phyloP scores from a whole-genome alignment of 345 rosid species.

The Gossypium rotundifolium region DNA sequence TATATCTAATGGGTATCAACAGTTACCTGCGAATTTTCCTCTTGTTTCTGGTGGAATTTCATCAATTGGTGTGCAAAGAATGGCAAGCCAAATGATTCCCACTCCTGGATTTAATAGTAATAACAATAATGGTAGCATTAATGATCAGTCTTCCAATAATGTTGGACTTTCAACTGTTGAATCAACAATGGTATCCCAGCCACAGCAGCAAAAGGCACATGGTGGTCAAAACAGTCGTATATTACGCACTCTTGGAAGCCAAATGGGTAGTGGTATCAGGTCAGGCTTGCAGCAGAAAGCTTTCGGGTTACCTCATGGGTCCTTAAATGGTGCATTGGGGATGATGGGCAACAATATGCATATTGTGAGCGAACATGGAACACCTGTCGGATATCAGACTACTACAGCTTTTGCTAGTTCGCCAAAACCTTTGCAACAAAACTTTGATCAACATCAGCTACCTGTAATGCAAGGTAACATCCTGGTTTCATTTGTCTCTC shows the following conservation, averaged over 20 bases:
- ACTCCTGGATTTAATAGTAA: constrained; percentile 73
- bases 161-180: constrained; percentile 70
- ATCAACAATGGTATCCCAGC: constrained; percentile 49
- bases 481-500: constrained; percentile 4
- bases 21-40: constrained; percentile 53
- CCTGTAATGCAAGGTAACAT: constrained; percentile 54
- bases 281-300: constrained; percentile 68
- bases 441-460: constrained; percentile 63
- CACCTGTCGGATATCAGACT: constrained; percentile 52
- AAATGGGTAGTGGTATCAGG: constrained; percentile 50
- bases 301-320: constrained; percentile 56
- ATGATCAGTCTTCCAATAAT: constrained; percentile 40
- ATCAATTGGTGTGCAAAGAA: constrained; percentile 58
- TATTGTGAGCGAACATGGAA: constrained; percentile 41
- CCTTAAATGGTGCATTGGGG: constrained; percentile 57
- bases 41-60: constrained; percentile 75
- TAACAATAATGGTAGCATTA: constrained; percentile 32
- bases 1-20: constrained; percentile 64
- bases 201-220: constrained; percentile 61
- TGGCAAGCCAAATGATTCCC: constrained; percentile 82
- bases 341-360: constrained; percentile 48
- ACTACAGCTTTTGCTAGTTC: constrained; percentile 46
- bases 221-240: constrained; percentile 65
- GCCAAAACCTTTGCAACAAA: constrained; percentile 53
- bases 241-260: constrained; percentile 67